A percentile compares a stretch with the other conserved stretches of the same genome.
phyloP scores from a whole-genome alignment of 2,329 filamentous ascomycete species.

The Monilinia fructicola region DNA sequence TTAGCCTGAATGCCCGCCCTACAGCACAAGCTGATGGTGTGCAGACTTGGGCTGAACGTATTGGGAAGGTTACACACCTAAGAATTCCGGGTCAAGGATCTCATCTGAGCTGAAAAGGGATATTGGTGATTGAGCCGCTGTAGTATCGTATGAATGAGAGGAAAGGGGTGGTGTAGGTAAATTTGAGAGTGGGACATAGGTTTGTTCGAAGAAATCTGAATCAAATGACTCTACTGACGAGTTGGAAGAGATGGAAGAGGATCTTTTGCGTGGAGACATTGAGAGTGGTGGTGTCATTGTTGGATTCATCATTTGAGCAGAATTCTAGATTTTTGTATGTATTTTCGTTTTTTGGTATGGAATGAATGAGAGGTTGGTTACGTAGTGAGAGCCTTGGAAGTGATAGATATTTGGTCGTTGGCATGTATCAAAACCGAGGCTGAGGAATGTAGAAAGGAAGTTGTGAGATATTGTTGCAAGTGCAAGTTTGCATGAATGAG shows the following conservation, averaged over 20 bases:
- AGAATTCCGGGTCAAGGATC: constrained; percentile 35
- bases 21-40: constrained; percentile 9
- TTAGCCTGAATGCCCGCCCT: constrained; percentile 33
- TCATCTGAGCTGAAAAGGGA: constrained; percentile 32
- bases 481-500: not conserved
- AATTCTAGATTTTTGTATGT: not conserved
- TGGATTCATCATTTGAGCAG: constrained; percentile 11
- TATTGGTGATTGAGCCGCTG: constrained; percentile 28
- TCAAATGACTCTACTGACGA: constrained; percentile 42
- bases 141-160: constrained; percentile 32
- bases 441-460: constrained; percentile 5
- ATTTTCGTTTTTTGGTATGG: not conserved
- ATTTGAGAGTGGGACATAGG: constrained; percentile 66
- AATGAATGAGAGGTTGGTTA: constrained; percentile 13
- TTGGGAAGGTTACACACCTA: constrained; percentile 34
- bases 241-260: constrained; percentile 26
- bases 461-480: not conserved
- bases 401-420: not conserved
- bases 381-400: not conserved
- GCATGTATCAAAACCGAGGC: not conserved
- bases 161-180: constrained; percentile 66
- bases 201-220: constrained; percentile 54
- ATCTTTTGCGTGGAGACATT: constrained; percentile 29
- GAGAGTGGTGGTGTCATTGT: constrained; percentile 30
- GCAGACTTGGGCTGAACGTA: constrained; percentile 14